Base-by-base conservation (phyloP, 257 asterid species). In the Sherardia arvensis region DNA sequence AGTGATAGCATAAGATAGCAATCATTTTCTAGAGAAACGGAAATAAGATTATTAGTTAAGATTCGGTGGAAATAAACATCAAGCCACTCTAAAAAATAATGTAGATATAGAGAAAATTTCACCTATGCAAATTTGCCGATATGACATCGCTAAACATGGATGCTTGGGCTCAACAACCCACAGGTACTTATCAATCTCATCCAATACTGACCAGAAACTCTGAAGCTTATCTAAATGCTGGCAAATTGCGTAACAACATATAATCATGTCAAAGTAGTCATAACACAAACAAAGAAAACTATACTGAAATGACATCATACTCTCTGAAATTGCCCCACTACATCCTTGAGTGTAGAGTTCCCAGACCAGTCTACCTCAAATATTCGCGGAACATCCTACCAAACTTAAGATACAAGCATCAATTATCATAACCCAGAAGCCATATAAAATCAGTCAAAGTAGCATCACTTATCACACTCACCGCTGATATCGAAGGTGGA, bases 201-300 rank as follows among this genome's bases (percentile, higher is more conserved):
- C 88, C 73, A 86, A 51, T 43, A 77, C 74, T 48, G 80, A 83
- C 96, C 95, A 86, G 68, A 86, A 83, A 8, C 74, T 82, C 67
- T 86, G 93, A 76, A 86, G 86, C 79, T 76, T 79, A 62, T 77
- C 78, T 59, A 89, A 71, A 71, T 86, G 96, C 96, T 89, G 73
- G 56, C 45, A 68, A 29, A 34, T 48, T 12, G 5, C 21, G 8
- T 59, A 23, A 23, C 20, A n/a, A 27, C 2, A 25, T 17, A 25
- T 17, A 23, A 49, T 23, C 51, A 49, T 30, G 6, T 61, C 43
- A 49, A 62, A 47, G 45, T 4, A 56, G 67, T 22, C 18, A 17
- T 3, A 22, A 65, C 5, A 47, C n/a, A 40, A 56, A 61, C 25
- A 10, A 48, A 32, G 57, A 45, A 49, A 53, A 27, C 14, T 22